Evolutionary conservation across 2,329 filamentous ascomycete genomes (phyloP).

Genomic region (Chrysosporium queenslandicum): DNA sequence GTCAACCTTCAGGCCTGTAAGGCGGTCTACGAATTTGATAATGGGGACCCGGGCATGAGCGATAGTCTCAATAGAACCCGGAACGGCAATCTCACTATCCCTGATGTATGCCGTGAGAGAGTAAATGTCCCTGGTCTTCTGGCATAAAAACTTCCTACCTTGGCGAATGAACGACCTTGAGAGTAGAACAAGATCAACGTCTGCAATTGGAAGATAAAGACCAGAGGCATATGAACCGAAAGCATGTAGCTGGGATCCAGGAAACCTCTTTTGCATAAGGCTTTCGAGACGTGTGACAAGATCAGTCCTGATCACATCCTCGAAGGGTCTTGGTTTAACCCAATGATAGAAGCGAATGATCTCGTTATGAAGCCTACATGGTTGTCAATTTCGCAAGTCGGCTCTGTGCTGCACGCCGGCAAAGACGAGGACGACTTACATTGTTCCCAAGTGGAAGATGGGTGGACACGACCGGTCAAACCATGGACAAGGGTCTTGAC

Average conservation of each 20-base stretch:
- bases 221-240: conserved; percentile 95
- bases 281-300: conserved; percentile 59
- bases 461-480: conserved; percentile 23
- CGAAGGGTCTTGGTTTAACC: conserved; percentile 65
- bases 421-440: conserved; percentile 21
- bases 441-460: conserved; percentile 27
- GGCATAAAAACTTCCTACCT: conserved; percentile 39
- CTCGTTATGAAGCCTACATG: conserved; percentile 72
- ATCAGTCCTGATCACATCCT: conserved; percentile 62
- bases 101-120: conserved; percentile 54
- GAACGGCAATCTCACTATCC: conserved; percentile 46
- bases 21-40: conserved; percentile 74
- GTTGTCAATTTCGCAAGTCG: conserved; percentile 7
- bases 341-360: conserved; percentile 81
- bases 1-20: conserved; percentile 75
- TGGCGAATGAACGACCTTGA: conserved; percentile 51
- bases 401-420: not conserved
- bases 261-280: conserved; percentile 49
- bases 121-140: conserved; percentile 48
- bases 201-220: conserved; percentile 65
- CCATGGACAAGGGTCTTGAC: conserved; percentile 53
- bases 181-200: conserved; percentile 87
- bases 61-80: conserved; percentile 57
- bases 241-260: conserved; percentile 54
- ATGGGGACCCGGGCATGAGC: conserved; percentile 73